A percentile compares a stretch with the other conserved stretches of the same genome.
phyloP scores from a whole-genome alignment of 108 stramenopile species.

The Fistulifera solaris region DNA sequence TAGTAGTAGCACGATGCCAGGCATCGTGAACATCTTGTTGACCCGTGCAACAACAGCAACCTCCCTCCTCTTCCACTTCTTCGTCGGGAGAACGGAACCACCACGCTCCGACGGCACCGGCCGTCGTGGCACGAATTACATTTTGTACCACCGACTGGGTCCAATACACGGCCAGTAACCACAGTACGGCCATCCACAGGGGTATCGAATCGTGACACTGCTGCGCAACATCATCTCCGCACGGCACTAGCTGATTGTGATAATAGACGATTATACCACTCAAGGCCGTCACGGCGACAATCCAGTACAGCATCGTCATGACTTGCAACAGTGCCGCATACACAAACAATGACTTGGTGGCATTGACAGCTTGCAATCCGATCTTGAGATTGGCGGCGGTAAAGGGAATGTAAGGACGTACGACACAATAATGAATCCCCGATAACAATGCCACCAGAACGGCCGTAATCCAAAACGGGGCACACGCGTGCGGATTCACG shows the following conservation, averaged over 20 bases:
- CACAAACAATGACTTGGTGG: slow-evolving; percentile 49
- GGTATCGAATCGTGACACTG: slow-evolving; percentile 8
- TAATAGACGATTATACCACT: slow-evolving; percentile 32
- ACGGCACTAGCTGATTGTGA: slow-evolving; percentile 5
- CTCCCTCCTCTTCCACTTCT: slow-evolving; percentile 25
- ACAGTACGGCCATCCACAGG: slow-evolving; percentile 25
- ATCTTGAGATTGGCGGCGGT: slow-evolving; percentile 59
- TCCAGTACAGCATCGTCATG: slow-evolving; percentile 39
- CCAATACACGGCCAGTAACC: slow-evolving; percentile 70
- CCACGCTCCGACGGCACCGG: slow-evolving; percentile 82
- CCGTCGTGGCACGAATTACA: slow-evolving; percentile 66
- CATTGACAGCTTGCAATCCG: slow-evolving; percentile 50
- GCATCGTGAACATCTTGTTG: slow-evolving; percentile 41
- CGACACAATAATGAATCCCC: slow-evolving; percentile 31
- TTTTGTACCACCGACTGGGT: slow-evolving; percentile 69
- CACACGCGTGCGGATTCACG: background rate
- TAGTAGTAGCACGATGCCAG: slow-evolving; percentile 43
- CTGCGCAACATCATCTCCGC: slow-evolving; percentile 19
- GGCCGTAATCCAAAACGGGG: background rate
- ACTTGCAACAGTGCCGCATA: slow-evolving; percentile 46
- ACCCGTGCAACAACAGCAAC: slow-evolving; percentile 32
- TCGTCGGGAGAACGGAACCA: slow-evolving; percentile 67
- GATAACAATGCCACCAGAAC: slow-evolving; percentile 4
- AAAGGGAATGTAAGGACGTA: slow-evolving; percentile 65
- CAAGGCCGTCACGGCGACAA: slow-evolving; percentile 48